Conservation (phyloP, 1,284 basidiomycete genomes). For the Malassezia slooffiae region DNA sequence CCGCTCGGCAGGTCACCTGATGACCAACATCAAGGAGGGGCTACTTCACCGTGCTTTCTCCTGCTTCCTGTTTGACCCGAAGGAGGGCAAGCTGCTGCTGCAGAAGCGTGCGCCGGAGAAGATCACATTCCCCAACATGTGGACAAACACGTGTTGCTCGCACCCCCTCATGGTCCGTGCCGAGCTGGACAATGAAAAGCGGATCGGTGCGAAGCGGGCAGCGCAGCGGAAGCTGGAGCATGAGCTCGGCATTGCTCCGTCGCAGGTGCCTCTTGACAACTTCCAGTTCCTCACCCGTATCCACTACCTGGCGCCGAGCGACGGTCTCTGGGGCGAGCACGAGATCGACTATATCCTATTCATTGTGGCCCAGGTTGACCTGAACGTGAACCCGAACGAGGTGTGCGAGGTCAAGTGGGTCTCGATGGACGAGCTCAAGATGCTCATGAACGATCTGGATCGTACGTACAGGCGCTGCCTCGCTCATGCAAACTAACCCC, state of each 20-base stretch:
- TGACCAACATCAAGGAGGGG: constrained; percentile 91
- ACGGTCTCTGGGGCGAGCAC: constrained; percentile 94
- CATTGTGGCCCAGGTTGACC: constrained; percentile 75
- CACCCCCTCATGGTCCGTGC: constrained; percentile 68
- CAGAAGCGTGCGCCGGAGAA: constrained; percentile 93
- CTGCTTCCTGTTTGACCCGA: constrained; percentile 88
- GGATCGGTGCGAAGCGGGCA: constrained; percentile 69
- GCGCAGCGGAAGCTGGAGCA: constrained; percentile 92
- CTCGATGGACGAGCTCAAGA: constrained; percentile 72
- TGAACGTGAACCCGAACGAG: constrained; percentile 77
- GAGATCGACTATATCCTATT: constrained; percentile 99
- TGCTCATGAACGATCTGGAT: constrained; percentile 69
- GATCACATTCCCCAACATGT: constrained; percentile 99
- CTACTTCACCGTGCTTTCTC: constrained; percentile 96
- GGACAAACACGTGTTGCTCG: constrained; percentile 99
- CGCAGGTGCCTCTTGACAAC: constrained; percentile 62
- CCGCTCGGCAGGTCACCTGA: constrained; percentile 89
- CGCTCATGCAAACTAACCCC: background rate
- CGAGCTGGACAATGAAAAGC: constrained; percentile 64
- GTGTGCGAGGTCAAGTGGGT: constrained; percentile 86
- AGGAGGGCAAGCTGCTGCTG: constrained; percentile 83
- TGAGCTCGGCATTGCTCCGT: constrained; percentile 78
- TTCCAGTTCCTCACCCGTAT: constrained; percentile 94
- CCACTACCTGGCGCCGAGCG: constrained; percentile 89
- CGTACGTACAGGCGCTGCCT: constrained; percentile 22